Percentiles rank a stretch among this genome's conserved stretches.
Evolutionary conservation across 108 stramenopile genomes (phyloP).

Genomic region (Cyclostephanos tholiformis): DNA sequence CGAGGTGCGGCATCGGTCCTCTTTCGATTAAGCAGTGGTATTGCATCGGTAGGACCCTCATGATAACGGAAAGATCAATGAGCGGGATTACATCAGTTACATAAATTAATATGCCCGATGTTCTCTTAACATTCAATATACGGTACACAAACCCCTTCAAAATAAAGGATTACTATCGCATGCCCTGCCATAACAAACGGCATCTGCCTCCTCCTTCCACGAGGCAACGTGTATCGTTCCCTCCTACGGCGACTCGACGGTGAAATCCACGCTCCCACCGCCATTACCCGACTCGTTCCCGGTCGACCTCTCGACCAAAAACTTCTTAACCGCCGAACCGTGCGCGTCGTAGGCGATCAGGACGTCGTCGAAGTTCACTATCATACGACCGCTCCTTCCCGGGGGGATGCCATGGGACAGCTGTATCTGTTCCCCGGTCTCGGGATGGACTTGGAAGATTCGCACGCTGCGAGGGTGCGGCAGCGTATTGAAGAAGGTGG

Average conservation of each 20-base stretch:
- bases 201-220: too few relatives aligned
- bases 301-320: slow-evolving; percentile 27
- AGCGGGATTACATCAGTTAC: too few relatives aligned
- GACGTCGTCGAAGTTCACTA: slow-evolving; percentile 31
- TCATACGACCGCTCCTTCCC: slow-evolving; percentile 39
- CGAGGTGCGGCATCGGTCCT: background rate
- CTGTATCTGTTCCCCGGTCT: slow-evolving; percentile 36
- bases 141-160: too few relatives aligned
- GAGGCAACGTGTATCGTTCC: too few relatives aligned
- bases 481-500: slow-evolving; percentile 42
- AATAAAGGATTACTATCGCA: too few relatives aligned
- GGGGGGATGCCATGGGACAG: slow-evolving; percentile 40
- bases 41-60: too few relatives aligned
- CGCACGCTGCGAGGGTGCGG: slow-evolving; percentile 22
- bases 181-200: too few relatives aligned
- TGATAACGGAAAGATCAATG: too few relatives aligned
- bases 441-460: slow-evolving; percentile 40
- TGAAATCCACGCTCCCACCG: slow-evolving; percentile 30
- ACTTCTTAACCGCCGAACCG: slow-evolving; percentile 41
- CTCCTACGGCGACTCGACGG: slow-evolving; percentile 9
- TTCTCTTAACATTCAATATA: too few relatives aligned
- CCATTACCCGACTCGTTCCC: background rate
- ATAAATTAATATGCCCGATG: too few relatives aligned
- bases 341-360: slow-evolving; percentile 48
- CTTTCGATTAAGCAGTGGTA: background rate